Base-by-base conservation (phyloP, 2,329 filamentous ascomycete genomes). In the Bertia moriformis region DNA sequence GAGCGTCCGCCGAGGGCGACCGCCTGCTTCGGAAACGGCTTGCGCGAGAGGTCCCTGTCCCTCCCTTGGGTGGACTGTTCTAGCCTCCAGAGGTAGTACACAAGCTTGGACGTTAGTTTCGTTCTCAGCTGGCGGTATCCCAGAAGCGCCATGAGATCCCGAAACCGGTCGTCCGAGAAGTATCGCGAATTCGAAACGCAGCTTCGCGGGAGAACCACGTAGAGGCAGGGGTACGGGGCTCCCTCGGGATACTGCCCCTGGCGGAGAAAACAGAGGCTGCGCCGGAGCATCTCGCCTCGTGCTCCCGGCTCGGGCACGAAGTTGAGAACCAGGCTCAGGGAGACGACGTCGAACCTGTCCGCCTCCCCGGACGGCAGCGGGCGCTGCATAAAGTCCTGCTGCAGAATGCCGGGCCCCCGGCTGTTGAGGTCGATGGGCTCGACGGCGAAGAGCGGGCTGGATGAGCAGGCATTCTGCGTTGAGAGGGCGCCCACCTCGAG, bases 111-210 rank as follows among this genome's bases (percentile, higher is more conserved):
- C 1, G 84, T 91, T 46, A 76, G 65, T 59, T 93, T 95, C 46
- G 66, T 71, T 48, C 73, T 64, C 7, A 69, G 55, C 49, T 78
- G 59, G 12, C 57, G 57, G 54, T 88, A 96, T 1, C 89, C 88
- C 27, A 98, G 58, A 37, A 70, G 73, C 3, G 57, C 55, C 84
- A 96, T 86, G 43, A 98, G 84, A 3, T 68, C 66, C 4, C 70
- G 58, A 17, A 98, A 59, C 39, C 73, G 70, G 14, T 65, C 56
- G 44, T 88, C 77, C 40, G 85, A 79, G 52, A 94, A 73, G 54
- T 98, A 98, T 38, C 91, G 74, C 14, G 88, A 95, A 54, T 98
- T 98, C 17, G 73, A 70, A 38, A 96, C 69, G 51, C 91, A 98
- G 15, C 89, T 82, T 20, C 84, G 75, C 2, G 91, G 91, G 2